These are phyloP conservation scores for Ogataea polymorpha DNA, from an alignment of 805 yeast species.

Conservation along the genomic window DNA sequence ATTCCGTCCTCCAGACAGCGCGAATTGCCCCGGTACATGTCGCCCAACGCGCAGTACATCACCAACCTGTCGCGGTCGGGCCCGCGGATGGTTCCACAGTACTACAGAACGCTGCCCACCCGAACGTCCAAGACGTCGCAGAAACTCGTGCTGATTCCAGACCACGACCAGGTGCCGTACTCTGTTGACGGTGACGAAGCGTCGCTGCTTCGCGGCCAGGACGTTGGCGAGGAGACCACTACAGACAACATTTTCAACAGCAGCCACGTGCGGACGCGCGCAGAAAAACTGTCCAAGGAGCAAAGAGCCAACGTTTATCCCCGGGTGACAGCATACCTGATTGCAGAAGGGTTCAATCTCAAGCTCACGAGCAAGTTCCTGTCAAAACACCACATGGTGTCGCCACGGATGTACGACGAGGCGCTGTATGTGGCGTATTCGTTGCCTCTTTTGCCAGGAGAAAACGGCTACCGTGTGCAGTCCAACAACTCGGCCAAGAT, in stretches of 20 bases:
- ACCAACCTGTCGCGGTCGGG: constrained; percentile 20
- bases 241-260: constrained; percentile 35
- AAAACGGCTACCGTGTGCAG: constrained; percentile 69
- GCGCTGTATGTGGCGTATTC: constrained; percentile 89
- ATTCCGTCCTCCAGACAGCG: constrained; percentile 71
- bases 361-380: constrained; percentile 62
- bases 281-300: constrained; percentile 59
- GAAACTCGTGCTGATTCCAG: constrained; percentile 84
- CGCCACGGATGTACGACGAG: constrained; percentile 87
- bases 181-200: constrained; percentile 1
- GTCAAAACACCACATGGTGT: constrained; percentile 68
- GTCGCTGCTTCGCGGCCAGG: constrained; percentile 12
- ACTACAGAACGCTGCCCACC: constrained; percentile 55
- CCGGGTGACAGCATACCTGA: constrained; percentile 87
- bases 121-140: constrained; percentile 86
- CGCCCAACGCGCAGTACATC: constrained; percentile 13
- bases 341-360: constrained; percentile 78
- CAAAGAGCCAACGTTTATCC: constrained; percentile 62
- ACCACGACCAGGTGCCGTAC: constrained; percentile 32
- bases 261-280: constrained; percentile 35
- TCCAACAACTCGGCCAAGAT: constrained; percentile 54
- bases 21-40: constrained; percentile 24
- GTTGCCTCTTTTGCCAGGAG: constrained; percentile 83
- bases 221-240: constrained; percentile 25
- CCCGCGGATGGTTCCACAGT: constrained; percentile 40